phyloP scores from a whole-genome alignment of 208 protist genomes.

The Leishmania gerbilli region DNA sequence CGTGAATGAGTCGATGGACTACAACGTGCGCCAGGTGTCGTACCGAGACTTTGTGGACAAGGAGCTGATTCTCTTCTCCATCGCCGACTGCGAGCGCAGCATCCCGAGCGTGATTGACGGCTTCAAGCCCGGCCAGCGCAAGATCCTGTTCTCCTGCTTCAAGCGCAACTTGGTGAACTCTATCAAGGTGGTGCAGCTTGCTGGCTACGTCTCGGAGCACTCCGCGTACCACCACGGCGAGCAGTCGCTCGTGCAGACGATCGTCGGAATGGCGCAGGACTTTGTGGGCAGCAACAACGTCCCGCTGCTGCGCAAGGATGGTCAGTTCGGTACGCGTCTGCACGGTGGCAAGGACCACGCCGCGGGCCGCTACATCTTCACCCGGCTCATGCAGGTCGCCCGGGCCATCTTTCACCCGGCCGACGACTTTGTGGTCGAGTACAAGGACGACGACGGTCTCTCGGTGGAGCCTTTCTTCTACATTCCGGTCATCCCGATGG shows the following conservation, averaged over 20 bases:
- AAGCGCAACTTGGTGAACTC: slow-evolving; percentile 99
- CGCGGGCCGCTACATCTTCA: slow-evolving; percentile 99
- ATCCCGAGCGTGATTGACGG: slow-evolving; percentile 98
- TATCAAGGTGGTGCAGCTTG: slow-evolving; percentile 99
- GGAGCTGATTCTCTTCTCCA: slow-evolving; percentile 99
- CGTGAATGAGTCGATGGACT: slow-evolving; percentile 88
- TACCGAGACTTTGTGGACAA: slow-evolving; percentile 99
- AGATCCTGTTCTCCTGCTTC: slow-evolving; percentile 99
- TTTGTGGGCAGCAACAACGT: slow-evolving; percentile 99
- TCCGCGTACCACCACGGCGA: slow-evolving; percentile 99
- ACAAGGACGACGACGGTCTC: slow-evolving; percentile 99
- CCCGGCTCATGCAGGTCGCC: slow-evolving; percentile 94
- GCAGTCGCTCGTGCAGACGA: slow-evolving; percentile 96
- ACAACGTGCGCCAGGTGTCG: slow-evolving; percentile 84
- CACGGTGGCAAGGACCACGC: slow-evolving; percentile 99
- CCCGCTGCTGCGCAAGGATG: slow-evolving; percentile 97
- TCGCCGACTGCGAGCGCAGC: slow-evolving; percentile 95
- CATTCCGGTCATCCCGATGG: slow-evolving; percentile 99
- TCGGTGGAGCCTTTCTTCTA: slow-evolving; percentile 99
- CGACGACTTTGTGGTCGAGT: slow-evolving; percentile 98
- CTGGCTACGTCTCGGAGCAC: slow-evolving; percentile 99
- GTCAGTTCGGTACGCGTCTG: slow-evolving; percentile 99
- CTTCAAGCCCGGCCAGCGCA: slow-evolving; percentile 99
- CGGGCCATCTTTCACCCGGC: slow-evolving; percentile 95
- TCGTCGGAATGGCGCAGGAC: slow-evolving; percentile 99